Conservation (phyloP, 805 yeast genomes). For the Priceomyces haplophilus region DNA sequence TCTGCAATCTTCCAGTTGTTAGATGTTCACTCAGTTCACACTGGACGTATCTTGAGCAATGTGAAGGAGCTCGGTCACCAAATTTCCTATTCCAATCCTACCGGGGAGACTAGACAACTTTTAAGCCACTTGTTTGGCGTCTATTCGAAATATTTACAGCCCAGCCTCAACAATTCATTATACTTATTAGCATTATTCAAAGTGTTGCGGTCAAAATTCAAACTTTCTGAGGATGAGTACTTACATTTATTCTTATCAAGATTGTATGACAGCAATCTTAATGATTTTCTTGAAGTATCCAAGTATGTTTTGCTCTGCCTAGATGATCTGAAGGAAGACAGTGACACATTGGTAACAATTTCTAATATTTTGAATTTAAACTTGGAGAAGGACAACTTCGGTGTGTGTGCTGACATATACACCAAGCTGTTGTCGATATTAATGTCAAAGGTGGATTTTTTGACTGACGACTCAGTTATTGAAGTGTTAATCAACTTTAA, state of each 20-base stretch:
- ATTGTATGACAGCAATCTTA: background rate
- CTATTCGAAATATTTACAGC: constrained; percentile 12
- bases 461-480: constrained; percentile 8
- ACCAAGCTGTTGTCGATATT: background rate
- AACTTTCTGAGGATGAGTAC: background rate
- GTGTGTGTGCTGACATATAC: background rate
- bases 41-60: constrained; percentile 3
- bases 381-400: background rate
- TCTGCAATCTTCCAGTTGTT: constrained; percentile 18
- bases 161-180: constrained; percentile 10
- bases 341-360: background rate
- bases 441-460: constrained; percentile 9
- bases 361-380: background rate
- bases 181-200: constrained; percentile 15
- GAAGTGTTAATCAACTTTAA: constrained; percentile 29
- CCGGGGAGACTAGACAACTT: background rate
- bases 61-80: constrained; percentile 9
- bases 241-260: background rate
- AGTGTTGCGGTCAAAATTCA: constrained; percentile 5
- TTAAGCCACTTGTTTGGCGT: constrained; percentile 24
- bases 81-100: constrained; percentile 5
- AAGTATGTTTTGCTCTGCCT: background rate
- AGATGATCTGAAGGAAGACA: background rate
- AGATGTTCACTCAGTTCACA: background rate
- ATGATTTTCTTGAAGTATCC: background rate